These are phyloP conservation scores for Orbilia javanica DNA, from an alignment of 2,329 filamentous ascomycete species.

Conservation along the genomic window DNA sequence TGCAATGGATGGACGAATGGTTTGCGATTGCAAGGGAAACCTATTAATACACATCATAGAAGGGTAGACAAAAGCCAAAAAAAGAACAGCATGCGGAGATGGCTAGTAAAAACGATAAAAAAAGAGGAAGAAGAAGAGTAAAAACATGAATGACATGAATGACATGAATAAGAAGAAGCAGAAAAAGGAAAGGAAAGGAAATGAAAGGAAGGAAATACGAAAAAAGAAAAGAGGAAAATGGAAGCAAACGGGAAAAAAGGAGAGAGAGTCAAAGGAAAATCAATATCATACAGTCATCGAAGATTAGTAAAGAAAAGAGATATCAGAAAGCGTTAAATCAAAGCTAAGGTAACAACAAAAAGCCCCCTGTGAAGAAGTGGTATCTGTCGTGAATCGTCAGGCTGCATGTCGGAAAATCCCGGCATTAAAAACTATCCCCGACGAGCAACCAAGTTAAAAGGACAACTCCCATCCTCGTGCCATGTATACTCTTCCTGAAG, in stretches of 20 bases:
- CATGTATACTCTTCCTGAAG: slow-evolving; percentile 23
- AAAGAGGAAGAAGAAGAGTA: too few species aligned
- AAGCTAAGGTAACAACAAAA: slow-evolving; percentile 12
- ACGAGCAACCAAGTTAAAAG: slow-evolving; percentile 24
- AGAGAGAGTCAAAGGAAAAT: not conserved
- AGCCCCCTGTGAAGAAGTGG: not conserved
- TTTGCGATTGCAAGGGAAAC: not conserved
- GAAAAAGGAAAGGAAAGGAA: too few species aligned
- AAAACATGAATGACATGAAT: too few species aligned
- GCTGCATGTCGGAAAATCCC: slow-evolving; percentile 2
- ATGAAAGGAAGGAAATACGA: too few species aligned
- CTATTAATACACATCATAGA: slow-evolving; percentile 27
- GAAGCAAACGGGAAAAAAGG: too few species aligned
- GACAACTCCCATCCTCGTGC: slow-evolving; percentile 40
- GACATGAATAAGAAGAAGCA: too few species aligned
- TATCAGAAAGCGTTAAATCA: not conserved
- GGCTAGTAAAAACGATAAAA: not conserved
- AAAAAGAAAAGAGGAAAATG: too few species aligned
- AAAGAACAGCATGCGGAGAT: not conserved
- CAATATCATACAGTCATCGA: slow-evolving; percentile 2
- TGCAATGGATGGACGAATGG: not conserved
- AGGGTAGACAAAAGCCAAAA: not conserved
- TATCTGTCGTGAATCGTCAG: slow-evolving; percentile 6
- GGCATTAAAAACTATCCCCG: slow-evolving; percentile 4
- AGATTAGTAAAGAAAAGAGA: not conserved